These are phyloP conservation scores for Colletotrichum falcatum DNA, from an alignment of 2,329 filamentous ascomycete species.

Conservation along the genomic window DNA sequence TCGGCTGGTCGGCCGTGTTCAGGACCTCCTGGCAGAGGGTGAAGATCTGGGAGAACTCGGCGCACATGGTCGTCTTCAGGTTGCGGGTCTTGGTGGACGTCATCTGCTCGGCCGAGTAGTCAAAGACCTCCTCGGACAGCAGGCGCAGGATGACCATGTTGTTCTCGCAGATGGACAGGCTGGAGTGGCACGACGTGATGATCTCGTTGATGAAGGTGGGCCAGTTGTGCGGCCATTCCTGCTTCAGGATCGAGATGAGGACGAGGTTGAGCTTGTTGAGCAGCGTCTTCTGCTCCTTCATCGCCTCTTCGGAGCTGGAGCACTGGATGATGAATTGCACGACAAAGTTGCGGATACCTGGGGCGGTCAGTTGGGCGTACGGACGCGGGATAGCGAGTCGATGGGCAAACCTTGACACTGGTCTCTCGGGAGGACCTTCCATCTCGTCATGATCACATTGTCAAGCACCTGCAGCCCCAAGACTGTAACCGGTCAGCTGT, in stretches of 20 bases:
- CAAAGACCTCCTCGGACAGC: slow-evolving; percentile 97
- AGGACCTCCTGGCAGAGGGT: slow-evolving; percentile 96
- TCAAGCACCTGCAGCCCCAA: slow-evolving; percentile 96
- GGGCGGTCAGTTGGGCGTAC: slow-evolving; percentile 8
- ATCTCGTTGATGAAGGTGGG: slow-evolving; percentile 99
- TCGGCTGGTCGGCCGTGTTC: slow-evolving; percentile 87
- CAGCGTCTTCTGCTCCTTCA: slow-evolving; percentile 86
- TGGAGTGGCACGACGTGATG: slow-evolving; percentile 94
- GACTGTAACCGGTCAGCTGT: slow-evolving; percentile 63
- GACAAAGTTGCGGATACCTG: slow-evolving; percentile 98
- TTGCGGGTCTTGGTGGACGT: slow-evolving; percentile 97
- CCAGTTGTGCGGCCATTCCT: slow-evolving; percentile 99
- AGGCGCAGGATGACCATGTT: slow-evolving; percentile 98
- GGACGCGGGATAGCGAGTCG: slow-evolving; percentile 14
- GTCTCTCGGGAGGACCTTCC: slow-evolving; percentile 96
- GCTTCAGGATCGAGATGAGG: slow-evolving; percentile 96
- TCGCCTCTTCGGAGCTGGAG: slow-evolving; percentile 88
- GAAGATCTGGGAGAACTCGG: slow-evolving; percentile 98
- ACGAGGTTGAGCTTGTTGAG: slow-evolving; percentile 99
- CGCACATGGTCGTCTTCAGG: slow-evolving; percentile 98
- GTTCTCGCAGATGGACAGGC: slow-evolving; percentile 97
- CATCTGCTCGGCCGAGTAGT: slow-evolving; percentile 99
- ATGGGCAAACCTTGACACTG: slow-evolving; percentile 81
- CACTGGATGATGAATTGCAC: slow-evolving; percentile 98
- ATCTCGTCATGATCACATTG: slow-evolving; percentile 98